Evolutionary conservation across 495 filamentous ascomycete species (phyloP), one percentile per base, ranked within the genome.

Genomic region (Lasiosphaeria miniovina): DNA sequence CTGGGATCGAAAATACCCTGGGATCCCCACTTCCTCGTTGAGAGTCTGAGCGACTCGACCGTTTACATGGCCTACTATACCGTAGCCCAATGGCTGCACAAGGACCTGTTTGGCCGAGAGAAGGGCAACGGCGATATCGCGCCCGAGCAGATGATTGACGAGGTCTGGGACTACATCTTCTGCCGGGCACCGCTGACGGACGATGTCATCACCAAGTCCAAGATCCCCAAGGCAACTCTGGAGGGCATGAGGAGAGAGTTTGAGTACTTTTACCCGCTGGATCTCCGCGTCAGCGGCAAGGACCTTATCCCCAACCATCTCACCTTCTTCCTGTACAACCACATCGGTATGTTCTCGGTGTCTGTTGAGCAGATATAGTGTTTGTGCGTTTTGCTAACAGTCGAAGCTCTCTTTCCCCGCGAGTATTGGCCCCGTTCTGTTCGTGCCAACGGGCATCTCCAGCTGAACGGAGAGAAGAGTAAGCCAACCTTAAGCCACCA

Each of bases 1-100:
- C 80, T 97, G 46, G 92, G 93, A 34, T 38, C 58, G 6, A 49
- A 54, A 33, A 81, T 97, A 41, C 93, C 93, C 8, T 96, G 92
- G 91, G 93, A 96, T 69, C 78, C 80, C 35, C 81, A 90, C 66
- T 89, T 90, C 76, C 80, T 95, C 33, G 92, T 96, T 35, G 92
- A 96, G 77, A 86, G 83, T 80, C 76, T 97, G 73, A 88, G 83
- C 67, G 92, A 97, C 71, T 88, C 84, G 49, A 95, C 93, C 2
- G 85, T 96, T 64, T 97, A 97, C 74, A 91, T 90, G 87, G 85
- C 90, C 9, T 97, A 96, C 76, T 96, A 96, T 76, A 95, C 93
- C 6, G 86, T 97, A 62, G 85, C 89, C 14, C 91, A 96, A 71
- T 81, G 86, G 57, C 83, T 97, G 24, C 91, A 94, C 73, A 81